phyloP scores from a whole-genome alignment of 2,329 filamentous ascomycete species.

The Penicillium sp. region DNA sequence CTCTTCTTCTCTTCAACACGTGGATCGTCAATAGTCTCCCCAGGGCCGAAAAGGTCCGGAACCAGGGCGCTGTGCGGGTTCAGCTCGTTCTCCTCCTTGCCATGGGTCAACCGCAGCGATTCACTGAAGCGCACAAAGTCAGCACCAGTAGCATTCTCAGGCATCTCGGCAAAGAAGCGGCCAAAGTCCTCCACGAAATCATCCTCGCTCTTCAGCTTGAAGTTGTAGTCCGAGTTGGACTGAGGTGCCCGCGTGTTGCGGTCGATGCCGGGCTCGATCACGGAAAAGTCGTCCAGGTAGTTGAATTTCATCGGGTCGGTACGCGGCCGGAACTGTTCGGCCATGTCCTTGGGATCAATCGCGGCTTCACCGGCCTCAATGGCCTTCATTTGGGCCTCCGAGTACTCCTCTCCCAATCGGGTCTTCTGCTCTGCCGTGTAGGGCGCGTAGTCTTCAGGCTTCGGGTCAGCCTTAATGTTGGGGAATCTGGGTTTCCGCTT shows the following conservation, averaged over 20 bases:
- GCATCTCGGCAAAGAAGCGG: conserved; percentile 48
- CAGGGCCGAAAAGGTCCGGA: conserved; percentile 52
- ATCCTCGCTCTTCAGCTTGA: conserved; percentile 61
- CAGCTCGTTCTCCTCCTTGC: conserved; percentile 51
- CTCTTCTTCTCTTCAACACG: conserved; percentile 26
- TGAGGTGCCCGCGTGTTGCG: conserved; percentile 56
- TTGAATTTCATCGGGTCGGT: conserved; percentile 69
- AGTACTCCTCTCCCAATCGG: conserved; percentile 67
- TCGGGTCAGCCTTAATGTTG: conserved; percentile 36
- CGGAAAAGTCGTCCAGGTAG: conserved; percentile 81
- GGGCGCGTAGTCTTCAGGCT: conserved; percentile 45
- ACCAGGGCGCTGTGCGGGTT: conserved; percentile 51
- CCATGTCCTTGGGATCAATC: conserved; percentile 72
- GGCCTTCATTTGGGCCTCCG: conserved; percentile 75
- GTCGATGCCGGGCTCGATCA: conserved; percentile 75
- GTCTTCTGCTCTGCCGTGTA: conserved; percentile 68
- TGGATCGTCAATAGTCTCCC: conserved; percentile 35
- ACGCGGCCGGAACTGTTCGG: conserved; percentile 69
- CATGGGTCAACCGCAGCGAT: conserved; percentile 51
- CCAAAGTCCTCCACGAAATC: conserved; percentile 62
- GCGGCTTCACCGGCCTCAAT: conserved; percentile 77
- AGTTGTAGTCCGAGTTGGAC: conserved; percentile 55
- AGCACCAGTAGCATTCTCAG: conserved; percentile 48
- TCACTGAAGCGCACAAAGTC: conserved; percentile 47
- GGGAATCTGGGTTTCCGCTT: conserved; percentile 42